Evolutionary conservation across 768 basidiomycete species (phyloP), one percentile per base, ranked within the genome.

Genomic region (Boletus eberwhitei): DNA sequence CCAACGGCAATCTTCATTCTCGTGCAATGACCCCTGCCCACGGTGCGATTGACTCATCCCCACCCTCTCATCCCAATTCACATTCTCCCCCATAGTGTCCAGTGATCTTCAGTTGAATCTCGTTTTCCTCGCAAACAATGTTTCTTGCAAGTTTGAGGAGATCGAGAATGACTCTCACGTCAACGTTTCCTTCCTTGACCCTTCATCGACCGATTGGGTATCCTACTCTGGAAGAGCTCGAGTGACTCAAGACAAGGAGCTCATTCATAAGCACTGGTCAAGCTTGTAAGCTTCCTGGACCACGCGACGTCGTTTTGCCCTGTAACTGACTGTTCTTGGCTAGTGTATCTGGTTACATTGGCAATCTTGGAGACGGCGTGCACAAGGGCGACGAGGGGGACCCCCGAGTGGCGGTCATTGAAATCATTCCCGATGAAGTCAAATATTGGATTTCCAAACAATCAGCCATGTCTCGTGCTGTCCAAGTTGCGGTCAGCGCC

Each of bases 341-440:
- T 45, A 90, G 87, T 3, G 75, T 82, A 32, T 68, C 79, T 9
- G 87, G 86, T 0, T 97, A 91, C 79, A 95, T 95, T 62, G 91
- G 90, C 36, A 87, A 96, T 65, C 75, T 94, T 51, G 85, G 86
- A 32, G 93, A 96, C 59, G 90, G 89, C 17, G 73, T 87, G 7
- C 93, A 94, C 69, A 86, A 83, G 62, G 93, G 93, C n/a, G 82
- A 87, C 61, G 78, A 78, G 31, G 74, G 78, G 44, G 94, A 96
- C 59, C 90, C 93, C 1, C 82, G 93, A 24, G 79, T 97, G 4
- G 79, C 85, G 8, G 69, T 90, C 35, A 90, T 96, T 59, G 83
- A 91, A 67, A 81, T 97, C 50, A 70, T 86, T 49, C 90, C 92
- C 0, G 78, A 84, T 35, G 87, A 90, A 74, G 87, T 97, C 59